phyloP scores from a whole-genome alignment of 148 eudicot genomes.

The Silene latifolia region DNA sequence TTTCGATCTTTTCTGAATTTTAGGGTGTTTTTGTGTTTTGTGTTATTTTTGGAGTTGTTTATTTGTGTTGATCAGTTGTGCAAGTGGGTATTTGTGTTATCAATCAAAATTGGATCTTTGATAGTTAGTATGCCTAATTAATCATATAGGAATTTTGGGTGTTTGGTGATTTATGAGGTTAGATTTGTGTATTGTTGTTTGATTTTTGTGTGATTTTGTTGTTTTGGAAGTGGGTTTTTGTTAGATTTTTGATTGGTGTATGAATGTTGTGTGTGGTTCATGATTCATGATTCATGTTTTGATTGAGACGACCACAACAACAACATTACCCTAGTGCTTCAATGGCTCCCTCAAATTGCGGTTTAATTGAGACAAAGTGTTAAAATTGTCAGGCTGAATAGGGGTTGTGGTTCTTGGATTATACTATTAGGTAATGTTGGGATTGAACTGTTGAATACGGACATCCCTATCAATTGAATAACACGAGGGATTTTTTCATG shows the following conservation, averaged over 20 bases:
- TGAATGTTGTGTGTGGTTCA: not conserved
- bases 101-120: slow-evolving; percentile 22
- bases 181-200: not conserved
- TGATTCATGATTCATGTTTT: not conserved
- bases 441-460: too few species aligned
- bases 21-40: not conserved
- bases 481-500: not conserved
- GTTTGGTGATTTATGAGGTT: not conserved
- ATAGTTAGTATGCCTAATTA: not conserved
- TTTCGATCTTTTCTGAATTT: not conserved
- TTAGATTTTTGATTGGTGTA: not conserved
- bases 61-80: not conserved
- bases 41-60: not conserved
- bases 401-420: not conserved
- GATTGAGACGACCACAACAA: not conserved
- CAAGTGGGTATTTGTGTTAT: not conserved
- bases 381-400: not conserved
- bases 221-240: not conserved
- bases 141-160: not conserved
- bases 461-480: too few species aligned
- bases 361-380: not conserved
- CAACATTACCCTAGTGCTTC: too few species aligned
- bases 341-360: too few species aligned
- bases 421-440: not conserved
- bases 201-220: not conserved